Evolutionary conservation across 1,284 basidiomycete species (phyloP), one percentile per base, ranked within the genome.

Genomic region (Pseudozyma tsukubaensis): DNA sequence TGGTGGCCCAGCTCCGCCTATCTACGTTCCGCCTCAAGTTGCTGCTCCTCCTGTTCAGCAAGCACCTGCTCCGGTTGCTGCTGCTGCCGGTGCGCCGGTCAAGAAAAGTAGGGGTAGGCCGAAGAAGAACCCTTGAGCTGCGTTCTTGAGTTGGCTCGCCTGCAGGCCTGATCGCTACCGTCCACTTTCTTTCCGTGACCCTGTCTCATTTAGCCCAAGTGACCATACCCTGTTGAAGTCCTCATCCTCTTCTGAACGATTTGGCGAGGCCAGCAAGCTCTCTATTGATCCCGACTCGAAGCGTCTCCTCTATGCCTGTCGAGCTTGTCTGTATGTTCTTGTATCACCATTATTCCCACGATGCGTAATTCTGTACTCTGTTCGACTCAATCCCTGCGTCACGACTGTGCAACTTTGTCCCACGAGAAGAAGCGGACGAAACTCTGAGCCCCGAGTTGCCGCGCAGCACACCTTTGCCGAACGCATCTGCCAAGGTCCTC

Each of bases 51-150:
- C 44, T 24, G 44, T 24, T 24, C 44, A 45, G 44, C 19, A 29
- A 29, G 24, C 44, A 24, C 11, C 44, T 24, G 44, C 44, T 5
- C 44, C 44, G 19, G 21, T 45, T 10, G n/a, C 37, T 16, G 42
- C 36, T 44, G 49, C 49, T 43, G 9, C 49, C 11, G 45, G 13
- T 42, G 18, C 37, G 24, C 55, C 57, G 64, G 58, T 44, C 6
- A 74, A 74, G 59, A 65, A 57, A 48, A 24, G 47, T 21, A 62
- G 62, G 18, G 72, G 72, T 32, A 63, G 72, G 48, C 72, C 72
- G 56, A 70, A 66, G 64, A 75, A 75, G 55, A 52, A 53, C 40
- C 34, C 50, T 44, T 45, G 19, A 24, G 19, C 44, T 10, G 24
- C 24, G 1, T 21, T 2, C 4, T 4, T 10, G 42, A 19, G 9